A percentile compares a stretch with the other conserved stretches of the same genome.
phyloP scores from a whole-genome alignment of 805 yeast genomes.

The Jamesozyma gamospora region DNA sequence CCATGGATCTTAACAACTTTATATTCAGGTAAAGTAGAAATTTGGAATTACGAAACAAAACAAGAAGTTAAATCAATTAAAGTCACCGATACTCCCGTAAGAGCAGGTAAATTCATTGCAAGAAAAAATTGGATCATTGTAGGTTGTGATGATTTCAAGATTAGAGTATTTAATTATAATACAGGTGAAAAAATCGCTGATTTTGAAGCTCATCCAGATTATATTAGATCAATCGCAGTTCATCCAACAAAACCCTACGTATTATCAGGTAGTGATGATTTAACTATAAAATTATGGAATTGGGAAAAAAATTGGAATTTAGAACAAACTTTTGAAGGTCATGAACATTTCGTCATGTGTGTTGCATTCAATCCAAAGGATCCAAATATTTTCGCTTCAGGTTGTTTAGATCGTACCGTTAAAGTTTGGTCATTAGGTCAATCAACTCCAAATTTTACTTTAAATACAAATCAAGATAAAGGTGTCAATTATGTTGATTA shows the following conservation, averaged over 20 bases:
- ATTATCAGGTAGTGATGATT: constrained; percentile 84
- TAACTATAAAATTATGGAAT: constrained; percentile 88
- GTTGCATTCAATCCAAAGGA: constrained; percentile 95
- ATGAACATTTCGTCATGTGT: constrained; percentile 89
- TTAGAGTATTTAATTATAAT: constrained; percentile 88
- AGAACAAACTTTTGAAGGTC: constrained; percentile 90
- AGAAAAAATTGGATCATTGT: constrained; percentile 95
- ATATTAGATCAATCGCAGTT: constrained; percentile 84
- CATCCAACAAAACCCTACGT: constrained; percentile 90
- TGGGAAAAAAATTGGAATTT: constrained; percentile 92
- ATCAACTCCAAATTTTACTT: constrained; percentile 78
- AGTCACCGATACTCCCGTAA: constrained; percentile 91
- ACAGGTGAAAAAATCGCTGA: constrained; percentile 91
- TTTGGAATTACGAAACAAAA: constrained; percentile 85
- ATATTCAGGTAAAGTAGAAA: constrained; percentile 74
- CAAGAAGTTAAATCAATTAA: constrained; percentile 80
- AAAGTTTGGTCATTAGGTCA: constrained; percentile 94
- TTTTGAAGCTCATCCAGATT: constrained; percentile 97
- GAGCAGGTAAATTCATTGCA: constrained; percentile 91
- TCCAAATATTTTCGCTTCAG: constrained; percentile 94
- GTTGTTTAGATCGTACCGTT: constrained; percentile 91
- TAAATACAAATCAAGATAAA: constrained; percentile 80
- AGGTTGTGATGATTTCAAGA: constrained; percentile 91
- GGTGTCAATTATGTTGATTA: constrained; percentile 96
- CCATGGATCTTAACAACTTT: constrained; percentile 94